These are phyloP conservation scores for Geotrichum carabidarum DNA, from an alignment of 1,139 yeast species.

Conservation along the genomic window DNA sequence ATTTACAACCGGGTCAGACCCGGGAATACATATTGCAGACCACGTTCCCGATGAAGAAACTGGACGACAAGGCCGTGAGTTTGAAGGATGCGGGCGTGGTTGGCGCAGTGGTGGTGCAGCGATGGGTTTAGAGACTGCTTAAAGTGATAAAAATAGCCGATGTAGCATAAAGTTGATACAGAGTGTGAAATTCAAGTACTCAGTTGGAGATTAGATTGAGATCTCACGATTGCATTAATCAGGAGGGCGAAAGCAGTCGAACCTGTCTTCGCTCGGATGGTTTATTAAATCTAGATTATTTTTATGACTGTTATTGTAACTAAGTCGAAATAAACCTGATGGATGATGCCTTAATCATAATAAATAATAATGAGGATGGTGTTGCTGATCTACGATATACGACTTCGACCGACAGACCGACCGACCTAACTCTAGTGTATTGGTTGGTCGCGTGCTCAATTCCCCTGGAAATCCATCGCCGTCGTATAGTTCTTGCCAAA, in stretches of 20 bases:
- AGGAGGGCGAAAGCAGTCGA: too few species aligned
- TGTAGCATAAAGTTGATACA: not conserved
- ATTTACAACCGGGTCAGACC: constrained; percentile 41
- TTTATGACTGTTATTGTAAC: too few species aligned
- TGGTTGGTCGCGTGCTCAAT: too few species aligned
- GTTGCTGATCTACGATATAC: not conserved
- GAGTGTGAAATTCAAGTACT: not conserved
- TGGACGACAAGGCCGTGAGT: constrained; percentile 52
- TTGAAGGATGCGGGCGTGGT: constrained; percentile 72
- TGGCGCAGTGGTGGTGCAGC: constrained; percentile 86
- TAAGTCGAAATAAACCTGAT: too few species aligned
- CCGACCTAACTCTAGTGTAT: too few species aligned
- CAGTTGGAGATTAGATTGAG: not conserved
- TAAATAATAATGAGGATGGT: too few species aligned
- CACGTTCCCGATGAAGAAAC: constrained; percentile 77
- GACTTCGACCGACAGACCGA: not conserved
- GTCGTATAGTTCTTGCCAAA: constrained; percentile 18
- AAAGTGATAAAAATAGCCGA: not conserved
- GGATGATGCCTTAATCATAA: too few species aligned
- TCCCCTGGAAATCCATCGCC: constrained; percentile 11
- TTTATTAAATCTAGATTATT: too few species aligned
- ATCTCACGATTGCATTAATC: not conserved
- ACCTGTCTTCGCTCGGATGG: too few species aligned
- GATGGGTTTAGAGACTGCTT: constrained; percentile 33
- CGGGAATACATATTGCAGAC: constrained; percentile 66